Evolutionary conservation across 2,329 filamentous ascomycete genomes (phyloP), one percentile per base, ranked within the genome.

Genomic region (Hypomyces rosellus): DNA sequence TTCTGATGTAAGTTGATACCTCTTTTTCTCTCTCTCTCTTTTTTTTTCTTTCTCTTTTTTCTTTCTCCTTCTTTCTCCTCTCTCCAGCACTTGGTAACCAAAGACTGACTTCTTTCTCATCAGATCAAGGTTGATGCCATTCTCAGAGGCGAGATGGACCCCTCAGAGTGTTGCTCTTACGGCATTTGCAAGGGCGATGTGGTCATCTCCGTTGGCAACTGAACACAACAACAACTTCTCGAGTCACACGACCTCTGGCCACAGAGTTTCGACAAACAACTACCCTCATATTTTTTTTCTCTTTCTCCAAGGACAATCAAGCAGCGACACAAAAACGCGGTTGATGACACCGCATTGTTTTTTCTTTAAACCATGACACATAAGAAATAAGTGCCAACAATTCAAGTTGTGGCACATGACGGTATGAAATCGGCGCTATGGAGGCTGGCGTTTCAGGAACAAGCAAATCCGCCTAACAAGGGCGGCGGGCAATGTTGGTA

Each of bases 131-230:
- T 70, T 33, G 67, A 70, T 53, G 65, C 64, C 13, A 80, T 80
- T 37, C 69, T 80, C 43, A 71, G 64, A 25, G 75, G 76, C 48
- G 61, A 70, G 25, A 65, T 75, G 52, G 67, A 69, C 16, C 69
- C 74, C n/a, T 72, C 76, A 25, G 71, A 65, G 12, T 80, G 77
- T 62, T 80, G 77, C 61, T 74, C 73, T n/a, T 78, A 79, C 54
- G 76, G 77, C 45, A 65, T 65, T 34, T 80, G 76, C 63, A 73
- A 74, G 49, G 71, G 71, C 48, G 71, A 76, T 52, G 72, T 78
- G 44, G 72, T 78, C 40, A 59, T 76, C 46, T 68, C 69, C 9
- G 74, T 76, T 61, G 68, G 65, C 48, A 68, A 61, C 59, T 58
- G 34, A 57, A 20, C 13, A 13, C 37, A n/a, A 49, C 48, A 20